A percentile compares a stretch with the other conserved stretches of the same genome.
Conservation (phyloP, 2,329 filamentous ascomycete genomes). For the Zymoseptoria tritici region DNA sequence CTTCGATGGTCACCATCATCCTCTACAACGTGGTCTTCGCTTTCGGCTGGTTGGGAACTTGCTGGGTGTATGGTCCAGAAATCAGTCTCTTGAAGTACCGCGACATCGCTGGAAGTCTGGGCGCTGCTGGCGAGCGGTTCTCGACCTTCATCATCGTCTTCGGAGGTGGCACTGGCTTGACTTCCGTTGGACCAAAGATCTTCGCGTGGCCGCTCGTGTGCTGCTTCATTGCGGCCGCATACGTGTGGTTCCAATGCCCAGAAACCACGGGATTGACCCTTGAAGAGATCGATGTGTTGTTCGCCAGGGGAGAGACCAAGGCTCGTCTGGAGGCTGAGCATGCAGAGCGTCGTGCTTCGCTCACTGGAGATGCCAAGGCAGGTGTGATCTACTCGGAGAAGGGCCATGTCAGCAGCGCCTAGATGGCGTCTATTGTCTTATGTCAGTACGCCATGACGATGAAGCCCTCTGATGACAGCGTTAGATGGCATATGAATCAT, state of each 20-base stretch:
- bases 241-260: not conserved
- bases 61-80: slow-evolving; percentile 32
- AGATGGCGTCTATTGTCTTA: too few species aligned
- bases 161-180: slow-evolving; percentile 21
- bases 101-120: slow-evolving; percentile 22
- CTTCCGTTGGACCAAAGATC: slow-evolving; percentile 32
- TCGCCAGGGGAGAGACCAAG: not conserved
- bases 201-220: slow-evolving; percentile 33
- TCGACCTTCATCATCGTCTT: slow-evolving; percentile 27
- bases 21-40: slow-evolving; percentile 26
- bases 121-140: slow-evolving; percentile 24
- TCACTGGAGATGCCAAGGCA: not conserved
- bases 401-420: not conserved
- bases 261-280: not conserved
- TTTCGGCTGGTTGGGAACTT: slow-evolving; percentile 28
- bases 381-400: not conserved
- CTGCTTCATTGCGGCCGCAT: slow-evolving; percentile 12
- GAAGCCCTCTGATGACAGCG: too few species aligned
- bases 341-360: not conserved
- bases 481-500: too few species aligned
- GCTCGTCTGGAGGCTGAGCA: not conserved
- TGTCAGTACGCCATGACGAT: too few species aligned
- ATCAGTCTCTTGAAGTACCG: slow-evolving; percentile 30
- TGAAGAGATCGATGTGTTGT: not conserved
- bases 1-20: slow-evolving; percentile 24